Percentiles rank a stretch among this genome's conserved stretches.
Evolutionary conservation across 306 rosid genomes (phyloP).

Genomic region (Citrullus colocynthis): DNA sequence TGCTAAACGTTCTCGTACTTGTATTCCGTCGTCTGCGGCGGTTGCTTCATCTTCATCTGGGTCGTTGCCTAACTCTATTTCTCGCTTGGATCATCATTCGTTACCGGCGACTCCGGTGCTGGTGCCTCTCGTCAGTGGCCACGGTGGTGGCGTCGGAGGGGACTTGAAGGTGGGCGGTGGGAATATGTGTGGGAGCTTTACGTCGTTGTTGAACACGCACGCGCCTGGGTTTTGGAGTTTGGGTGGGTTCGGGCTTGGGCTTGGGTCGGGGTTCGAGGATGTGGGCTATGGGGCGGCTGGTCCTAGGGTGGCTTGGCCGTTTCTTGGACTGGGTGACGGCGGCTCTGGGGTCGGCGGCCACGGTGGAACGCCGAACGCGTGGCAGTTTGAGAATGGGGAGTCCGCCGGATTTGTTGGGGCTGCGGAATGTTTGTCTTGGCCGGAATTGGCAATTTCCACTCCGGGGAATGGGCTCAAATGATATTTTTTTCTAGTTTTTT

Average conservation of each 20-base stretch:
- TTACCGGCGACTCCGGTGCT: slow-evolving; percentile 23
- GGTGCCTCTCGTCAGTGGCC: slow-evolving; percentile 18
- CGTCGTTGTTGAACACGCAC: slow-evolving; percentile 54
- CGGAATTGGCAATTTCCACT: slow-evolving; percentile 79
- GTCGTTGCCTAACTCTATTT: not conserved
- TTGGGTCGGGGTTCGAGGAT: slow-evolving; percentile 50
- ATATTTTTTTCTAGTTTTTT: not conserved
- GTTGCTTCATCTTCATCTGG: not conserved
- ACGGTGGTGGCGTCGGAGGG: slow-evolving; percentile 20
- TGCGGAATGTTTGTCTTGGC: slow-evolving; percentile 81
- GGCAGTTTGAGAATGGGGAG: slow-evolving; percentile 71
- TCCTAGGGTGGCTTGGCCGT: slow-evolving; percentile 56
- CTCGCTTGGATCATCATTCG: slow-evolving; percentile 12
- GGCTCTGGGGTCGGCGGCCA: slow-evolving; percentile 22
- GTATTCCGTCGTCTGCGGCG: slow-evolving; percentile 2
- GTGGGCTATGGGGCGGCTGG: slow-evolving; percentile 49
- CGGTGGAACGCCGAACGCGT: slow-evolving; percentile 25
- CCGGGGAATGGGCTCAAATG: slow-evolving; percentile 72
- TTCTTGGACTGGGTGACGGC: slow-evolving; percentile 45
- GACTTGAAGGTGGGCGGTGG: slow-evolving; percentile 19
- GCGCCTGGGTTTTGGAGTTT: slow-evolving; percentile 60
- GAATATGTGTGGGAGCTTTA: slow-evolving; percentile 47
- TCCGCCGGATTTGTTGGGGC: slow-evolving; percentile 40
- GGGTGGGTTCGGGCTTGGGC: slow-evolving; percentile 81
- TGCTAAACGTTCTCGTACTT: slow-evolving; percentile 80